A percentile compares a stretch with the other conserved stretches of the same genome.
These are phyloP conservation scores for Rhododendron molle DNA, from an alignment of 148 eudicot genomes.

Conservation along the genomic window DNA sequence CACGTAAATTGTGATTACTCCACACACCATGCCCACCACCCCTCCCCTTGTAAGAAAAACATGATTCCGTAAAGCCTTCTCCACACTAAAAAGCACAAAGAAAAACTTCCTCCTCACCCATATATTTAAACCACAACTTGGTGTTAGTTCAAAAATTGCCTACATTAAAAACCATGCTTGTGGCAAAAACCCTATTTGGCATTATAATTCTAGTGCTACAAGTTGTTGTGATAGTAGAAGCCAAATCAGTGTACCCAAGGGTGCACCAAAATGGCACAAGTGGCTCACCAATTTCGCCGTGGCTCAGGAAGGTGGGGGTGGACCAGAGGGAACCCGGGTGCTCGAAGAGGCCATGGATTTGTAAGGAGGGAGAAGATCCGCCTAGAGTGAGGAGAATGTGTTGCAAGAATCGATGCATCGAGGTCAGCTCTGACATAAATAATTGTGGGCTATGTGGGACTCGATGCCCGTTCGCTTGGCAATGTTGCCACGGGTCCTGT, in stretches of 20 bases:
- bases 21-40: background rate
- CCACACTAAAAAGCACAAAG: conserved; percentile 12
- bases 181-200: background rate
- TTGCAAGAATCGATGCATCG: conserved; percentile 64
- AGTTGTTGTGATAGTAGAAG: background rate
- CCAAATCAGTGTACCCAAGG: background rate
- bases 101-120: conserved; percentile 8
- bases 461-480: conserved; percentile 68
- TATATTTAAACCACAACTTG: conserved; percentile 5
- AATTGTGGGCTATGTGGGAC: conserved; percentile 81
- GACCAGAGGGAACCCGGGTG: conserved; percentile 55
- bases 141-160: background rate
- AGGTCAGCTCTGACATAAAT: conserved; percentile 36
- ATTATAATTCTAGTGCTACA: conserved; percentile 7
- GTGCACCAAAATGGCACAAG: conserved; percentile 12
- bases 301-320: conserved; percentile 38
- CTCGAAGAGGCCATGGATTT: conserved; percentile 66
- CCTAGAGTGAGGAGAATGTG: conserved; percentile 34
- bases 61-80: conserved; percentile 20
- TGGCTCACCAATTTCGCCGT: conserved; percentile 19
- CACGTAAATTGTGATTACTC: conserved; percentile 1
- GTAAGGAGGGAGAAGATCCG: conserved; percentile 30
- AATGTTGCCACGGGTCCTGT: conserved; percentile 65
- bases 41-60: conserved; percentile 31
- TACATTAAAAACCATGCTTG: background rate